Evolutionary conservation across 2,329 filamentous ascomycete genomes (phyloP).

Genomic region (Tolypocladium ovalisporum): DNA sequence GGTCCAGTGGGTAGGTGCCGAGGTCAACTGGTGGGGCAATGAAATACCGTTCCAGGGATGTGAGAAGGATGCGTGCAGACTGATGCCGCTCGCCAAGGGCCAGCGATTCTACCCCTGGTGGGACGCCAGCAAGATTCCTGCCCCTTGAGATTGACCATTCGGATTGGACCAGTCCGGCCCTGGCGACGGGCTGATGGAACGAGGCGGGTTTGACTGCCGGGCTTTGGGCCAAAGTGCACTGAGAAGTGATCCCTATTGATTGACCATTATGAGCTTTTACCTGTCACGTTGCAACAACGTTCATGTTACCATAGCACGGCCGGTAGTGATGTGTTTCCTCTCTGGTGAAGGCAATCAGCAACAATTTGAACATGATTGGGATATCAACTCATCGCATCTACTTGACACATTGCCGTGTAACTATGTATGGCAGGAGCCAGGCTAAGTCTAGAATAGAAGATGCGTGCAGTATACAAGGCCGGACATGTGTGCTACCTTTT

Average conservation of each 20-base stretch:
- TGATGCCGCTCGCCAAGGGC: slow-evolving; percentile 11
- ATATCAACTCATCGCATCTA: background rate
- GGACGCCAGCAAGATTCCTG: slow-evolving; percentile 9
- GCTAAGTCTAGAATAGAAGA: background rate
- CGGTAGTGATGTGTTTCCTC: background rate
- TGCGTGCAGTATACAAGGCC: no score
- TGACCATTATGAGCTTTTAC: no score
- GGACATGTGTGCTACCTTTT: background rate
- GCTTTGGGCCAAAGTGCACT: no score
- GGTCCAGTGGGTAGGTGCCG: slow-evolving; percentile 25
- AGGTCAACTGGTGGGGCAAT: slow-evolving; percentile 36
- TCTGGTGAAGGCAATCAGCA: background rate
- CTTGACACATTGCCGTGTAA: background rate
- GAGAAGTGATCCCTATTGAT: no score
- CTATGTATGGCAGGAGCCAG: background rate
- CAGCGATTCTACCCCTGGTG: slow-evolving; percentile 18
- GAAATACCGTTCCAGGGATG: slow-evolving; percentile 12
- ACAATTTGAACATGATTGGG: background rate
- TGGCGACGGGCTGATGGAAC: no score
- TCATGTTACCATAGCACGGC: no score
- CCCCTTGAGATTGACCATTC: slow-evolving; percentile 4
- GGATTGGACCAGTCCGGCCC: background rate
- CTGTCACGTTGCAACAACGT: no score
- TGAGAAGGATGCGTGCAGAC: slow-evolving; percentile 11
- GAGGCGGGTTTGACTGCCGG: background rate